Base-by-base conservation (phyloP, 2,329 filamentous ascomycete genomes). In the Claviceps sorghi region DNA sequence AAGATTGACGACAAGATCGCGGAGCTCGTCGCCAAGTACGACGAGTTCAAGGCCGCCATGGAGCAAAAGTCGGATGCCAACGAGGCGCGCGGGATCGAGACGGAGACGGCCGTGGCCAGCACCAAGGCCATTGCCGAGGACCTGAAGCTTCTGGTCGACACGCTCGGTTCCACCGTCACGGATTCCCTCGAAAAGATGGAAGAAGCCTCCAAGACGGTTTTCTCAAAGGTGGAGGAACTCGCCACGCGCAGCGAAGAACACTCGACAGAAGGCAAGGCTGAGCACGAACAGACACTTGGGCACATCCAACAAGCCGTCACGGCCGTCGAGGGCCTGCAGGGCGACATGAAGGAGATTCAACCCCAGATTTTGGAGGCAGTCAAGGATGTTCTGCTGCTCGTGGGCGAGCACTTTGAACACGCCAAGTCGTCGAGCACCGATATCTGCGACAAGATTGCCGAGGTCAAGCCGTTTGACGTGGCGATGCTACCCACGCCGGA, bases 371-470 rank as follows among this genome's bases (percentile, higher is more conserved):
- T 96, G 53, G 83, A 91, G 51, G 80, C 86, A 0, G 80, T 98
- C 58, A 85, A 88, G 60, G 87, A 96, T 60, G 82, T 97, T n/a
- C 75, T 94, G 41, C 74, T 81, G 8, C 76, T 94, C 26, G 86
- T 95, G 52, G 84, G 82, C 26, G 80, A 94, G 63, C 90, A 97
- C 64, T 95, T 86, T 61, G 88, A 95, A 59, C 87, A 95, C 63
- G 86, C 88, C 15, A 88, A 90, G 67, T 76, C 78, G 45, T 77
- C 83, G 0, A 70, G 74, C 1, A 73, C 67, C 7, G 71, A 73
- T 3, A 71, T 84, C 26, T 72, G 80, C 57, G 73, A 77, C 54
- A 78, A 75, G 62, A 78, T 84, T 55, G 69, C 82, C 52, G 80
- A 85, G 52, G 70, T 80, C 52, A 81, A 79, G 61, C 74, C 76